Evolutionary conservation across 441 rosid species (phyloP), one percentile per base, ranked within the genome.

Genomic region (Populus trichocarpa): DNA sequence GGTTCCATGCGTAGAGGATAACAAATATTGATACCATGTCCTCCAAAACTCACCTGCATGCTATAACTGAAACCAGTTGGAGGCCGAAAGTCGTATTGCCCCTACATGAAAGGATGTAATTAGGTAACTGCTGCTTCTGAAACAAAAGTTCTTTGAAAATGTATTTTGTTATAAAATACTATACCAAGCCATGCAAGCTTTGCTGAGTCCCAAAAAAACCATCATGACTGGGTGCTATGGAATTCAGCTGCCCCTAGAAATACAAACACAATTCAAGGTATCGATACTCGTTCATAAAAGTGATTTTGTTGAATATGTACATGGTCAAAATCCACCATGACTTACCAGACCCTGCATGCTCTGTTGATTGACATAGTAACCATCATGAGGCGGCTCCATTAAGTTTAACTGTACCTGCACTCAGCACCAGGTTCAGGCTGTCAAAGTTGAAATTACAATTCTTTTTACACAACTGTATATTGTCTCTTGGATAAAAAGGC

Each of bases 381-480:
- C 86, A 75, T 91, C 94, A 32, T 92, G 96, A 65, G 85, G 89
- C 72, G 96, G 96, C 75, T 84, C 97, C 94, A 93, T 91, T 85
- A 93, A 86, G 86, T 93, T 93, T 64, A 93, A 87, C 73, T 89
- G 97, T 76, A 93, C 96, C 97, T 93, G 87, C 78, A 84, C 78
- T 67, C 28, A 69, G 71, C 18, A 76, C 64, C 67, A 76, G 50
- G 70, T 81, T 77, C 50, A 81, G 74, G 40, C 14, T 65, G 18
- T 82, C 13, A 71, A 3, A 25, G 20, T 57, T 33, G 36, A 61
- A 59, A 70, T 40, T 14, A 35, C 16, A 70, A 50, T 64, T 35
- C 63, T 63, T n/a, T 70, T 57, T 71, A 59, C 28, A 78, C 46
- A 66, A 33, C 23, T 75, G 67, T 8, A 68, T 5, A 18, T 1